Evolutionary conservation across 108 stramenopile species (phyloP).

Genomic region (Licmophora abbreviata): DNA sequence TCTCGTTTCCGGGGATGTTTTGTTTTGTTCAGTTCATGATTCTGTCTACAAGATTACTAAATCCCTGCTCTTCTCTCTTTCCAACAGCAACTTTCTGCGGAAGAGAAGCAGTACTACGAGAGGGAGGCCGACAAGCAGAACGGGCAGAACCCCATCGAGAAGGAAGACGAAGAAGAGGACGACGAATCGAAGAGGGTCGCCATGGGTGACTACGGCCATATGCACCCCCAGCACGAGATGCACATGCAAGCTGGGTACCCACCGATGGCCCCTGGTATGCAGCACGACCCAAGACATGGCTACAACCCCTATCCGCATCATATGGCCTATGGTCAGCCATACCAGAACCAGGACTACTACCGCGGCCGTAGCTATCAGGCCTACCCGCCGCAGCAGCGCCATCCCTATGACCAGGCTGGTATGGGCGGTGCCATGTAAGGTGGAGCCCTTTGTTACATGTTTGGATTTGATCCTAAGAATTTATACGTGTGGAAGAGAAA

Average conservation of each 20-base stretch:
- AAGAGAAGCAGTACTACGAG: slow-evolving; percentile 72
- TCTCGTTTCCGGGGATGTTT: neutral
- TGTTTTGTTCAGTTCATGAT: neutral
- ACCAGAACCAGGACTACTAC: slow-evolving; percentile 33
- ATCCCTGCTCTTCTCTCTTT: neutral
- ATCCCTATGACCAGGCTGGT: too few relatives aligned
- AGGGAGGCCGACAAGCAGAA: slow-evolving; percentile 73
- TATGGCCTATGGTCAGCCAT: slow-evolving; percentile 29
- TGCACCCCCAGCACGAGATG: slow-evolving; percentile 20
- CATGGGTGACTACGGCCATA: slow-evolving; percentile 1
- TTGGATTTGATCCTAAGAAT: too few relatives aligned
- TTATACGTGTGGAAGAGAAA: too few relatives aligned
- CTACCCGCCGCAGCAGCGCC: too few relatives aligned
- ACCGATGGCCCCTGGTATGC: slow-evolving; percentile 17
- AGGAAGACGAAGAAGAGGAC: slow-evolving; percentile 40
- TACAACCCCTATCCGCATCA: slow-evolving; percentile 30
- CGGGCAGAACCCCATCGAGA: slow-evolving; percentile 41
- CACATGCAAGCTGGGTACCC: slow-evolving; percentile 23
- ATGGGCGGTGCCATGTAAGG: too few relatives aligned
- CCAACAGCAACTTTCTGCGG: slow-evolving; percentile 37
- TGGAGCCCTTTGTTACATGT: too few relatives aligned
- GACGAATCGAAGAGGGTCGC: slow-evolving; percentile 13
- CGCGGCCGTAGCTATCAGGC: too few relatives aligned
- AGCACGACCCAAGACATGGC: slow-evolving; percentile 40
- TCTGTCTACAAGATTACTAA: neutral